Conservation (phyloP, 192 early-diverging fungal genomes). For the Diversispora eburnea region DNA sequence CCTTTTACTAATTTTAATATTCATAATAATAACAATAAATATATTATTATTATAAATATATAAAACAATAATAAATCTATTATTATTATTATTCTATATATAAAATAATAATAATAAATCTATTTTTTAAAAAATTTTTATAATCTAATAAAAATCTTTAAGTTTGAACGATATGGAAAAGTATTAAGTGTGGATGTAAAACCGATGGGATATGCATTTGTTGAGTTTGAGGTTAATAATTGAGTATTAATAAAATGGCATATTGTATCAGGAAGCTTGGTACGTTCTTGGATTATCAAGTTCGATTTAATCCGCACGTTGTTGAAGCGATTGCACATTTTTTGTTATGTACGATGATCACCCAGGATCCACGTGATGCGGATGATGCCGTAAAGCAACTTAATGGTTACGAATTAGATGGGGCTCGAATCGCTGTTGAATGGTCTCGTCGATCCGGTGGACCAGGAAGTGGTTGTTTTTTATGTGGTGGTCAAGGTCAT, state of each 20-base stretch:
- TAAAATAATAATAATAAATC: too few relatives aligned
- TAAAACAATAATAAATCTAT: too few relatives aligned
- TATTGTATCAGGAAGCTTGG: conserved; percentile 12
- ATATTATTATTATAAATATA: not conserved
- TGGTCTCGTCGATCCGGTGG: conserved; percentile 49
- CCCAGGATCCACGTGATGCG: conserved; percentile 47
- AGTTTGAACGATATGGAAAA: conserved; percentile 54
- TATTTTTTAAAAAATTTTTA: too few relatives aligned
- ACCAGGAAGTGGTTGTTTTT: conserved; percentile 52
- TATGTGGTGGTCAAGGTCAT: conserved; percentile 50
- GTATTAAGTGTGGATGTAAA: conserved; percentile 50
- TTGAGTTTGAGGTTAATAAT: conserved; percentile 47
- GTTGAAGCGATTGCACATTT: not conserved
- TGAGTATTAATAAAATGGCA: conserved; percentile 1
- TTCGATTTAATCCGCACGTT: not conserved
- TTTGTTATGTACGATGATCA: not conserved
- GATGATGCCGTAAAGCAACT: conserved; percentile 50
- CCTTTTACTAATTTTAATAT: not conserved
- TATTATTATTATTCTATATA: too few relatives aligned
- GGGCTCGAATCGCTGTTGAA: conserved; percentile 48
- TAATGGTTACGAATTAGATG: conserved; percentile 52
- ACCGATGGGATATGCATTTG: conserved; percentile 53
- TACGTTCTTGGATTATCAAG: conserved; percentile 20
- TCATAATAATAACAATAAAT: too few relatives aligned
- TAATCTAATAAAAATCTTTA: too few relatives aligned